Conservation (phyloP, 345 rosid species). For the Salix koriyanagi region DNA sequence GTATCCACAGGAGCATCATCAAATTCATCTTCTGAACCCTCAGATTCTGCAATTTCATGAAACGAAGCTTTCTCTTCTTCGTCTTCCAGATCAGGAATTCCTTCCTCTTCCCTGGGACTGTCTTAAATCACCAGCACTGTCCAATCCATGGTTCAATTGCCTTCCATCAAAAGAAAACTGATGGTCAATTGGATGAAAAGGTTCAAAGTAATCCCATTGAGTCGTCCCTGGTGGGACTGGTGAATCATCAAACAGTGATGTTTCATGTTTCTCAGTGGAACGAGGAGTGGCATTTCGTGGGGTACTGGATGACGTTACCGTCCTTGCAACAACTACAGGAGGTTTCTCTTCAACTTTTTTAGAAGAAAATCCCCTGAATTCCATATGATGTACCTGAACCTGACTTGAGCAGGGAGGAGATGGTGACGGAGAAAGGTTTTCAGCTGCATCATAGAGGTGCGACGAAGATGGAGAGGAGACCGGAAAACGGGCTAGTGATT, state of each 20-base stretch:
- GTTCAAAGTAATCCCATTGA: constrained; percentile 87
- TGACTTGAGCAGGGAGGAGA: constrained; percentile 50
- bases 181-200: constrained; percentile 56
- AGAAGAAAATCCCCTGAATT: constrained; percentile 53
- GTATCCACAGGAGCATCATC: constrained; percentile 61
- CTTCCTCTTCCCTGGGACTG: constrained; percentile 53
- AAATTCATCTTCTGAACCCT: constrained; percentile 68
- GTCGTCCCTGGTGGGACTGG: constrained; percentile 48
- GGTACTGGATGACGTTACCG: constrained; percentile 50
- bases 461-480: constrained; percentile 59
- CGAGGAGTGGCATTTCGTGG: constrained; percentile 39
- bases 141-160: constrained; percentile 31
- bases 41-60: constrained; percentile 54
- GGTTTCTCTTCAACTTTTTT: constrained; percentile 73
- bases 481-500: constrained; percentile 56
- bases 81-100: constrained; percentile 57
- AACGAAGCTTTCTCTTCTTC: constrained; percentile 57
- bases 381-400: constrained; percentile 62
- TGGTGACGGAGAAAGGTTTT: constrained; percentile 56
- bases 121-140: constrained; percentile 44
- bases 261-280: constrained; percentile 42
- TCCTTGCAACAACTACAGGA: constrained; percentile 41
- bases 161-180: constrained; percentile 53
- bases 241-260: constrained; percentile 48
- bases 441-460: constrained; percentile 42